phyloP scores from a whole-genome alignment of 805 yeast species.

The Ogataea degrootiae region DNA sequence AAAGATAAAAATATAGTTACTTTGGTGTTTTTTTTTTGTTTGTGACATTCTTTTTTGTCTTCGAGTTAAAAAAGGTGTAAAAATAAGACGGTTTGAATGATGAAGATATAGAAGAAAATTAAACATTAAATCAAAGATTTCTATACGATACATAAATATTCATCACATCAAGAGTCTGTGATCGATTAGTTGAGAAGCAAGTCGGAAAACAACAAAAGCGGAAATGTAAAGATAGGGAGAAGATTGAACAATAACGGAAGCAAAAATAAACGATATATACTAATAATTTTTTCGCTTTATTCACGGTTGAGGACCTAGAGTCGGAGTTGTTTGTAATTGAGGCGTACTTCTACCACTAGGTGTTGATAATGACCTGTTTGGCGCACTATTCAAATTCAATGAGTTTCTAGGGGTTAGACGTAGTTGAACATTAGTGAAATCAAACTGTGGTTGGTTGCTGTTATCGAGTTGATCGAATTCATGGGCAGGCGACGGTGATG shows the following conservation, averaged over 20 bases:
- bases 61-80: no score
- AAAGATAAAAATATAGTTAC: no score
- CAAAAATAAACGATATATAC: neutral
- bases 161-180: no score
- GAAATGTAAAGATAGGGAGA: no score
- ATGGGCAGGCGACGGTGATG: conserved; percentile 9
- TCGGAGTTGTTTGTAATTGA: conserved; percentile 7
- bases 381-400: conserved; percentile 5
- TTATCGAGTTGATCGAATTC: conserved; percentile 5
- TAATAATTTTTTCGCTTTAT: neutral
- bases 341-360: conserved; percentile 13
- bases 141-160: no score
- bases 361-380: conserved; percentile 1
- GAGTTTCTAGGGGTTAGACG: conserved; percentile 23
- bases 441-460: neutral
- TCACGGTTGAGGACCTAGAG: conserved; percentile 8
- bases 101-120: no score
- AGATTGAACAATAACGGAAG: neutral
- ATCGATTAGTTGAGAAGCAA: no score
- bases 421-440: conserved; percentile 13
- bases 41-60: no score
- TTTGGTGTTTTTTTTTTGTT: no score
- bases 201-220: no score
- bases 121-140: no score
- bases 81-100: no score